A percentile compares a stretch with the other conserved stretches of the same genome.
Conservation (phyloP, 2,329 filamentous ascomycete genomes). For the Paecilomyces sp. region DNA sequence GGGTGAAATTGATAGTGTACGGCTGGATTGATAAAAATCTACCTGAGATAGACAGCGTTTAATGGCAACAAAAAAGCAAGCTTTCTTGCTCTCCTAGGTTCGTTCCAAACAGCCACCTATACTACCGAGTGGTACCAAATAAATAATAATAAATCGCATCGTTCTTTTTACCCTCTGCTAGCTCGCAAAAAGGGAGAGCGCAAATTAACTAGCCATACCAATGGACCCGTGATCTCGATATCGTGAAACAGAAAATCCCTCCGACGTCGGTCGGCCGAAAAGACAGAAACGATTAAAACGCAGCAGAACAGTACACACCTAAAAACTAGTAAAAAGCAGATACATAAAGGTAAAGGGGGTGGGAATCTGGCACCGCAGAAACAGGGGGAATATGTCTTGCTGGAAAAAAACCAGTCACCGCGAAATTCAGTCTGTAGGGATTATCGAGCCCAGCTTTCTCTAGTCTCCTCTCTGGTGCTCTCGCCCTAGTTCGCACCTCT, state of each 20-base stretch:
- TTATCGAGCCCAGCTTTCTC: conserved; percentile 17
- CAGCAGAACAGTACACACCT: background rate
- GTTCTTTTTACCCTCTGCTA: background rate
- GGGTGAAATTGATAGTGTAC: too few relatives aligned
- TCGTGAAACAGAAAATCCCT: background rate
- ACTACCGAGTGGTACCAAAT: background rate
- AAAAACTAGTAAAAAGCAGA: background rate
- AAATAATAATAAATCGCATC: background rate
- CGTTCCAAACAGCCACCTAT: background rate
- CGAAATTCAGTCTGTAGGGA: background rate
- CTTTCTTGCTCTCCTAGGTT: too few relatives aligned
- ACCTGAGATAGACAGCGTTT: too few relatives aligned
- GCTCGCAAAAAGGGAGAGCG: background rate
- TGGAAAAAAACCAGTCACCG: background rate
- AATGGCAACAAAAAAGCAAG: too few relatives aligned
- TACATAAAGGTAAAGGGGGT: background rate
- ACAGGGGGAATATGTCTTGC: background rate
- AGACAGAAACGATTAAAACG: background rate
- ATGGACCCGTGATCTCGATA: background rate
- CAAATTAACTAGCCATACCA: background rate
- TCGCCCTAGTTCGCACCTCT: conserved; percentile 11
- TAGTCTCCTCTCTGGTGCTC: background rate
- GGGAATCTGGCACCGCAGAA: background rate
- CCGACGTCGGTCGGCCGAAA: background rate
- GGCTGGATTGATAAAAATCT: too few relatives aligned